Percentiles rank a stretch among this genome's conserved stretches.
These are phyloP conservation scores for Eurotiales sp. DNA, from an alignment of 2,329 filamentous ascomycete genomes.

Conservation along the genomic window DNA sequence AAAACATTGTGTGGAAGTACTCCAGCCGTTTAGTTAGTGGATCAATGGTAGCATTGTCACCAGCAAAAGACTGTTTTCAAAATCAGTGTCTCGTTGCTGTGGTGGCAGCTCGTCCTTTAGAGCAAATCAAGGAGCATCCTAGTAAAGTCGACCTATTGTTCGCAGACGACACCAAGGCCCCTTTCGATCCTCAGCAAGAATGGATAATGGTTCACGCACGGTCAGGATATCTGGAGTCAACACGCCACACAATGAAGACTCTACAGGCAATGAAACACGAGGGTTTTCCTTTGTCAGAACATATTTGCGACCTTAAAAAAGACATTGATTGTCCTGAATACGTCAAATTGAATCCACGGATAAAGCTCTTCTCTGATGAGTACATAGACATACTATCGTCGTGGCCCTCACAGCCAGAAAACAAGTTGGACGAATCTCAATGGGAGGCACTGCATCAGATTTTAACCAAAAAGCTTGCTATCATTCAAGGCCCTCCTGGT, in stretches of 20 bases:
- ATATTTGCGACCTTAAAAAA: constrained; percentile 37
- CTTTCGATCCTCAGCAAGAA: constrained; percentile 65
- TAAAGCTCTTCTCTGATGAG: constrained; percentile 48
- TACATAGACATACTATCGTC: constrained; percentile 53
- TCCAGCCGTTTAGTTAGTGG: constrained; percentile 56
- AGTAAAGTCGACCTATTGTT: constrained; percentile 76
- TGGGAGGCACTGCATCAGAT: constrained; percentile 65
- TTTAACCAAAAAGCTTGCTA: constrained; percentile 65
- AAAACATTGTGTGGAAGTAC: constrained; percentile 65
- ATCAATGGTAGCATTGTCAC: constrained; percentile 53
- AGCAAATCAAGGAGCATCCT: constrained; percentile 60
- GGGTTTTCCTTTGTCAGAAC: constrained; percentile 44
- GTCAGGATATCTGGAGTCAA: constrained; percentile 71
- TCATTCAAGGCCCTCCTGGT: constrained; percentile 79
- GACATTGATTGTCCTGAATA: constrained; percentile 51
- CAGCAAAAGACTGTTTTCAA: constrained; percentile 57
- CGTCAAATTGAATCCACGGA: constrained; percentile 45
- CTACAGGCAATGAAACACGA: constrained; percentile 64
- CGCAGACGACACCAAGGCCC: constrained; percentile 55
- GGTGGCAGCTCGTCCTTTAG: constrained; percentile 66
- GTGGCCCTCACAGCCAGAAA: constrained; percentile 48
- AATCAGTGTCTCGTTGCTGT: constrained; percentile 65
- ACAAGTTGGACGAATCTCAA: constrained; percentile 67
- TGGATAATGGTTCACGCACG: constrained; percentile 77
- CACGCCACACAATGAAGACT: constrained; percentile 67